phyloP scores from a whole-genome alignment of 345 rosid genomes.

The Citrus hindsii region DNA sequence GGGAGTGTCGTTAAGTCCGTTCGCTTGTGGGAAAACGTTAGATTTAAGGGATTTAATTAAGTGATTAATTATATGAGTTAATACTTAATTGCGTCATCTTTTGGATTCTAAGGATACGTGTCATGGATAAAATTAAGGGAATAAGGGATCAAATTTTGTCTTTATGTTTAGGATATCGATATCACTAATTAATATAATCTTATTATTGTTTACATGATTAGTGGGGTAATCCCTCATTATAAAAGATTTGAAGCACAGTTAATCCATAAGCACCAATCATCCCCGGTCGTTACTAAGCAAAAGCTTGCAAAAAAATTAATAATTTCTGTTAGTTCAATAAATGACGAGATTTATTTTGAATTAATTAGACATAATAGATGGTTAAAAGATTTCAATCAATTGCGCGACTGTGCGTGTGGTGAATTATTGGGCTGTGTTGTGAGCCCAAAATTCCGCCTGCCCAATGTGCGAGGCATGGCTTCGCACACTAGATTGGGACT shows the following conservation, averaged over 20 bases:
- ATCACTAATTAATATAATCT: neutral
- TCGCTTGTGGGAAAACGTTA: conserved; percentile 19
- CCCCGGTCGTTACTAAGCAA: neutral
- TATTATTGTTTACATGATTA: neutral
- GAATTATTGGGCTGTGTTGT: too few relatives aligned
- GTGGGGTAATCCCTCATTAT: neutral
- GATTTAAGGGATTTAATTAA: neutral
- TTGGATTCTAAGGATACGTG: conserved; percentile 34
- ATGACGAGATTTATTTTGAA: neutral
- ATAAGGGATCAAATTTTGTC: conserved; percentile 23
- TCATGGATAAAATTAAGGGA: conserved; percentile 10
- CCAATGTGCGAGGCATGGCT: too few relatives aligned
- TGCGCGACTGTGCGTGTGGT: too few relatives aligned
- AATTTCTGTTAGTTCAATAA: neutral
- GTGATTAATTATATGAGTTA: neutral
- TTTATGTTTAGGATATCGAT: neutral
- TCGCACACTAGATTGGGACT: too few relatives aligned
- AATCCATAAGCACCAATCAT: too few relatives aligned
- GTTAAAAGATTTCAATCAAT: too few relatives aligned
- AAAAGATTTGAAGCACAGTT: neutral
- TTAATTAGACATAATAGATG: too few relatives aligned
- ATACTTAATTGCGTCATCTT: conserved; percentile 1
- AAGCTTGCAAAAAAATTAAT: too few relatives aligned
- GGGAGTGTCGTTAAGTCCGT: conserved; percentile 41
- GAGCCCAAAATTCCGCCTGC: too few relatives aligned